Base-by-base conservation (phyloP, 495 filamentous ascomycete genomes). In the Daldinia concentrica region DNA sequence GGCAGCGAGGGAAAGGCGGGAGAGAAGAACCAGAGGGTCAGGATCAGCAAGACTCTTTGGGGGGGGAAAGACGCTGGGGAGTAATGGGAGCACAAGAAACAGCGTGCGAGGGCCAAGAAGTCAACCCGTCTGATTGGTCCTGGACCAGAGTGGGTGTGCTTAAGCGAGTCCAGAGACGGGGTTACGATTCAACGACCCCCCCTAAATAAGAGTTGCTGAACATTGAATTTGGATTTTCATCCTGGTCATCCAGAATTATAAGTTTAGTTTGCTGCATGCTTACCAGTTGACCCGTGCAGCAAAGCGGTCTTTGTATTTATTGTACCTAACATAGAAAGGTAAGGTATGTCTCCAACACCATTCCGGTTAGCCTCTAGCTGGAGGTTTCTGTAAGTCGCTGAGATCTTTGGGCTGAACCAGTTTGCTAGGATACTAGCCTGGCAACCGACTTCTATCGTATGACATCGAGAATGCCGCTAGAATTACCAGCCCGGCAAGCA, bases 1-100 rank as follows among this genome's bases (percentile, higher is more conserved):
- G 72, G 66, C 69, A 55, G 74, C 59, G 69, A 76, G 71, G 64
- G 55, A 70, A 75, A 69, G 68, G 66, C 66, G 71, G 74, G 71
- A 73, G 66, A 65, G 64, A 76, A 68, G 72, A 73, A 68, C 68
- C 62, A 63, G 65, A 72, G 65, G 66, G 71, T 67, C 62, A 64
- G 56, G 73, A 66, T 59, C 56, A 69, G 69, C 58, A 58, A 9
- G 32, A 34, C 32, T 8, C 32, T 34, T 17, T 27, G 69, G 60
- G 52, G 60, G 67, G 72, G 58, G 50, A 62, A 57, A 32, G 64
- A 48, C 58, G 45, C 55, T 48, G 66, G 66, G 63, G 60, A 58
- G 41, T 58, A 62, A 63, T 68, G 65, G 65, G 65, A 66, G 64
- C 32, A 69, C 71, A 22, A 73, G 71, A 69, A 69, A 58, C 65